Evolutionary conservation across 352 stramenopile genomes (phyloP).

Genomic region (Globisporangium barbulae): DNA sequence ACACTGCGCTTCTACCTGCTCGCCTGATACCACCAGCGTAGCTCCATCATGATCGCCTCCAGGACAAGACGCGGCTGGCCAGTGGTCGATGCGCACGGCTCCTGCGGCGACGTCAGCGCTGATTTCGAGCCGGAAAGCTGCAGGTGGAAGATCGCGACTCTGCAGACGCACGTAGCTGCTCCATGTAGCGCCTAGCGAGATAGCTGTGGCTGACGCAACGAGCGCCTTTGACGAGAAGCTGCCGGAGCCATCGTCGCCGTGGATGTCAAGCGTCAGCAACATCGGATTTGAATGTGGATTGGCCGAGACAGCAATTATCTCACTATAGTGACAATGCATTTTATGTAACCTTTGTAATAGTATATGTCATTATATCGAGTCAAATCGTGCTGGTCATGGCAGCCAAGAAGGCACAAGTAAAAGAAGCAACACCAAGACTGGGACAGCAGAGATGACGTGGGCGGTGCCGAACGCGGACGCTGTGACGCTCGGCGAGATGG

Average conservation of each 20-base stretch:
- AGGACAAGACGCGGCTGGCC: conserved; percentile 15
- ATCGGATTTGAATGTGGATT: conserved; percentile 11
- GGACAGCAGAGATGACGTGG: conserved; percentile 44
- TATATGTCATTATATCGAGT: no score
- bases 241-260: conserved; percentile 6
- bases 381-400: no score
- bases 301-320: not conserved
- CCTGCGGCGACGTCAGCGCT: conserved; percentile 6
- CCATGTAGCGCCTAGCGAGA: conserved; percentile 21
- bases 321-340: not conserved
- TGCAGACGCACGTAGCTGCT: conserved; percentile 29
- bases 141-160: conserved; percentile 5
- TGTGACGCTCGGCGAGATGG: conserved; percentile 75
- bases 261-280: conserved; percentile 22
- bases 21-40: not conserved
- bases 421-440: no score
- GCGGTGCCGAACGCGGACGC: conserved; percentile 53
- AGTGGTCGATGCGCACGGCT: conserved; percentile 46
- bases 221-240: conserved; percentile 28
- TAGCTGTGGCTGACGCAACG: conserved; percentile 25
- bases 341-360: no score
- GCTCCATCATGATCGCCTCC: not conserved
- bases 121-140: conserved; percentile 46
- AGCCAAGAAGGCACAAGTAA: no score
- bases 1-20: conserved; percentile 19